Conservation (phyloP, 2,329 filamentous ascomycete species). For the Trichoderma sp. region DNA sequence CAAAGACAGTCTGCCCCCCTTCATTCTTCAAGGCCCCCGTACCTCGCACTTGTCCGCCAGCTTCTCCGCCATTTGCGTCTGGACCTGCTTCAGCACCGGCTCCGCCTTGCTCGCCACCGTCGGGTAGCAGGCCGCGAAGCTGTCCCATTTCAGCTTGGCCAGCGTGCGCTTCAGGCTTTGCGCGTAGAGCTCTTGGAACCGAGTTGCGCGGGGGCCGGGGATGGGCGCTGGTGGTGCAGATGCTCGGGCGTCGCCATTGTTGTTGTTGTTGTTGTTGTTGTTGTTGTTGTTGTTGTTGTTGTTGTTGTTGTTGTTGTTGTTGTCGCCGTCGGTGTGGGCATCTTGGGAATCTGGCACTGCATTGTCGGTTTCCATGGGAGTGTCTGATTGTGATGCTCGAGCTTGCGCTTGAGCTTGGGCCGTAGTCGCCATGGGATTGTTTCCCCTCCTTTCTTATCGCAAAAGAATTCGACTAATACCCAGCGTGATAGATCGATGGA, state of each 20-base stretch:
- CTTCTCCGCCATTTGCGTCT: slow-evolving; percentile 59
- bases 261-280: background rate
- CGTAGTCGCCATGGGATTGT: background rate
- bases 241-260: background rate
- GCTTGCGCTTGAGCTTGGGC: background rate
- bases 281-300: too few relatives aligned
- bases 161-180: slow-evolving; percentile 57
- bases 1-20: background rate
- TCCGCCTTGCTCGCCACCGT: slow-evolving; percentile 56
- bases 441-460: background rate
- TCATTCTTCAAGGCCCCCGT: slow-evolving; percentile 24
- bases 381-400: background rate
- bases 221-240: slow-evolving; percentile 38
- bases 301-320: background rate
- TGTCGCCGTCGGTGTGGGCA: background rate
- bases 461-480: background rate
- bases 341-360: background rate
- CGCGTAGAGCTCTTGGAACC: slow-evolving; percentile 57
- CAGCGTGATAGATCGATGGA: background rate
- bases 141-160: slow-evolving; percentile 56
- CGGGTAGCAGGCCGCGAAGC: slow-evolving; percentile 63
- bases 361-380: slow-evolving; percentile 14
- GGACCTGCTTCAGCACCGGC: slow-evolving; percentile 54
- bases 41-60: slow-evolving; percentile 57
- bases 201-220: slow-evolving; percentile 59